A percentile compares a stretch with the other conserved stretches of the same genome.
phyloP scores from a whole-genome alignment of 805 yeast species.

The Saccharomycopsis javanensis region DNA sequence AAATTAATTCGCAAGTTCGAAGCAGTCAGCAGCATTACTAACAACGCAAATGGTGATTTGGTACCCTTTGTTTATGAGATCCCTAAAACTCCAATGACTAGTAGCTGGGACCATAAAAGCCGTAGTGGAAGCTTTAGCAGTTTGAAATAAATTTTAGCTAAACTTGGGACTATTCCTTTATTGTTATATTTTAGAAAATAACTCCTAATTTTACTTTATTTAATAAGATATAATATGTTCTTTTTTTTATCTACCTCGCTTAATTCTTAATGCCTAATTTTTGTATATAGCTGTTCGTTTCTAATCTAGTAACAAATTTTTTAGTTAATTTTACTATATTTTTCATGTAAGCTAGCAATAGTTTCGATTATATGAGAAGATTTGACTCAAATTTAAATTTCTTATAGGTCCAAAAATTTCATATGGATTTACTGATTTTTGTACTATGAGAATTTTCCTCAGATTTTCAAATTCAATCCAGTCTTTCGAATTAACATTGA shows the following conservation, averaged over 20 bases:
- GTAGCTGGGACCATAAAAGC: not conserved
- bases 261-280: too few relatives aligned
- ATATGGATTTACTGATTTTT: slow-evolving; percentile 4
- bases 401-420: slow-evolving; percentile 3
- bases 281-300: too few relatives aligned
- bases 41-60: not conserved
- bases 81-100: not conserved
- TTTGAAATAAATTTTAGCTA: not conserved
- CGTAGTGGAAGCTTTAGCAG: not conserved
- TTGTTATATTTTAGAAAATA: too few relatives aligned
- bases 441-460: not conserved
- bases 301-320: too few relatives aligned
- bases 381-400: not conserved
- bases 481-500: not conserved
- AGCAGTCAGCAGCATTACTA: not conserved
- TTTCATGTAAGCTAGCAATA: not conserved
- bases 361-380: not conserved
- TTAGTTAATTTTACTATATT: not conserved
- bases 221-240: too few relatives aligned
- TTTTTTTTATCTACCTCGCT: too few relatives aligned
- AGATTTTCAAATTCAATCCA: slow-evolving; percentile 3
- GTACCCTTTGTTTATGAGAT: not conserved
- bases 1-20: not conserved
- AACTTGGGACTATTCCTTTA: too few relatives aligned
- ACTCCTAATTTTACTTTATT: too few relatives aligned